Evolutionary conservation across 2,329 filamentous ascomycete genomes (phyloP).

Genomic region (Ophiostoma novo-ulmi): DNA sequence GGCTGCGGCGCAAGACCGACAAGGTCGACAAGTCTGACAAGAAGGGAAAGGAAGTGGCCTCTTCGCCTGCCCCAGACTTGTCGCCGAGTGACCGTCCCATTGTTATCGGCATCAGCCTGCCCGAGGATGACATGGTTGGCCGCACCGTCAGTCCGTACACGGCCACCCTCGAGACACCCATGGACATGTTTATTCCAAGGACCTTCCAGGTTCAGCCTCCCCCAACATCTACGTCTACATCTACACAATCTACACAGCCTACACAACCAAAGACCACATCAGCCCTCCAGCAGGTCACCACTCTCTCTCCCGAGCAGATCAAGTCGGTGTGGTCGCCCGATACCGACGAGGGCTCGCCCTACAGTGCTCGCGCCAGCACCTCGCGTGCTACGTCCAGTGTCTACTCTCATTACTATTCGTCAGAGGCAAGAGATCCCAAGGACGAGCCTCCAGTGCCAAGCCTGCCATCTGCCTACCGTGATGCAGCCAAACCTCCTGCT

Average conservation of each 20-base stretch:
- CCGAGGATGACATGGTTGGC: constrained; percentile 45
- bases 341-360: constrained; percentile 47
- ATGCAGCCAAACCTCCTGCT: not conserved
- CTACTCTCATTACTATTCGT: constrained; percentile 49
- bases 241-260: not conserved
- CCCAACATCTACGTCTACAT: too few species aligned
- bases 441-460: constrained; percentile 53
- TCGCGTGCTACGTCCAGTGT: constrained; percentile 52
- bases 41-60: not conserved
- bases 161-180: constrained; percentile 40
- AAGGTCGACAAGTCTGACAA: constrained; percentile 25
- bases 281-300: not conserved
- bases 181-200: constrained; percentile 32
- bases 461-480: constrained; percentile 43
- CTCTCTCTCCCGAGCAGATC: constrained; percentile 34
- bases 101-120: constrained; percentile 64
- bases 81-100: constrained; percentile 68
- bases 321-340: constrained; percentile 58
- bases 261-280: not conserved
- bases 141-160: constrained; percentile 51
- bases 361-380: constrained; percentile 18
- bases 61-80: constrained; percentile 42
- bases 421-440: constrained; percentile 21
- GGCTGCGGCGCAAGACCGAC: constrained; percentile 45
- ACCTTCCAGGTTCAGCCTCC: not conserved